Base-by-base conservation (phyloP, 2,329 filamentous ascomycete genomes). In the Calonectria pauciramosa region DNA sequence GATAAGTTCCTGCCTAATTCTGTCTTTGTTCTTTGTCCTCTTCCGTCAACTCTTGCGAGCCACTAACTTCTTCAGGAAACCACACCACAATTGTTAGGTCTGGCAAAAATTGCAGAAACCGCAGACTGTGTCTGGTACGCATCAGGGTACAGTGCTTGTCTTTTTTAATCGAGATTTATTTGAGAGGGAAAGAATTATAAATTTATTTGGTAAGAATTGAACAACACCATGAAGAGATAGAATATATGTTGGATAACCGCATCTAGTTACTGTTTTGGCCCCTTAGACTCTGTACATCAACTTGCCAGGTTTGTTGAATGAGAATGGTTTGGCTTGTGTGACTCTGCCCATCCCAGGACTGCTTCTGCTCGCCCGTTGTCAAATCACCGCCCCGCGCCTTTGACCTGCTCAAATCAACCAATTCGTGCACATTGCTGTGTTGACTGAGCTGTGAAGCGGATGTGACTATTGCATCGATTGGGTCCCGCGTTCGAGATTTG, bases 291-390 rank as follows among this genome's bases (percentile, higher is more conserved):
- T 82, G 74, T 30, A 80, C 63, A n/a, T 82, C 80, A 6, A 82
- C 79, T 18, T 80, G 75, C 81, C 81, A 82, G 23, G 80, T 80
- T 70, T 80, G 80, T 9, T 82, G 78, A 41, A 82, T 81, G 14
- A 82, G 71, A 59, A 82, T 82, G 51, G 77, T 82, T 30, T 82
- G 81, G 38, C 81, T 82, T 10, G 80, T 79, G 34, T 81, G 78
- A 64, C 79, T 80, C 54, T 78, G 75, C 11, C 72, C 71, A 59
- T 79, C 78, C 78, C 78, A 79, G 2, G 78, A 70, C 36, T 28
- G 32, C 13, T 68, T 72, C 14, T 74, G 68, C 16, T 69, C 71
- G 10, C 68, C 64, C 4, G 64, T 44, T 6, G 71, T 36, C n/a
- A 30, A 13, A 1, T 44, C 41, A 2, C 4, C 14, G 16, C 5